Evolutionary conservation across 352 stramenopile genomes (phyloP), one percentile per base, ranked within the genome.

Genomic region (Phytophthora crassamura): DNA sequence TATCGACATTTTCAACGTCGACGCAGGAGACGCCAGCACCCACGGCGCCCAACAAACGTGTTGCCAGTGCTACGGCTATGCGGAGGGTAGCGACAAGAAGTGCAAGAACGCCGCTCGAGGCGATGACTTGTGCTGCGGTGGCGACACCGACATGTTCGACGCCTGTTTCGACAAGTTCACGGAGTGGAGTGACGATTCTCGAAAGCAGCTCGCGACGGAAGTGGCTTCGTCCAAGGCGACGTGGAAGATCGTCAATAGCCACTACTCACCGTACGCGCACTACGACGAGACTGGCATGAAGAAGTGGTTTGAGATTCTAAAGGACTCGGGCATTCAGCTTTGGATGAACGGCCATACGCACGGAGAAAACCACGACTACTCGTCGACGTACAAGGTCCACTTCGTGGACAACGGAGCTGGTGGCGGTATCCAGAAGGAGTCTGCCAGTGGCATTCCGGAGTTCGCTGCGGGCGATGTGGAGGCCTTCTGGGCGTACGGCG

Each of bases 161-260:
- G 69, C 78, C 18, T 95, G 86, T 51, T 72, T 88, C 39, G 72
- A 72, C 41, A 77, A 89, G 58, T 79, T 95, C 42, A 86, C 72
- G 4, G 64, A 64, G 34, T 95, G 83, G 84, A 80, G 71, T 46
- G 71, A 91, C 8, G 86, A 95, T 57, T 93, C 83, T n/a, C 74
- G 80, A 5, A 78, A 67, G 49, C 75, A 90, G 49, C 70, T 93
- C 6, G 69, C 70, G 0, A 61, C 68, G 16, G 71, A 90, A 22
- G 74, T 82, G 3, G 75, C 80, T 10, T 64, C 74, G 40, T 93
- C 85, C 5, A 93, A 54, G 14, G 86, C 86, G 2, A 89, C 84
- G 36, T 95, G 86, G 82, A 95, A 95, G 72, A 84, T 95, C 36
- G 82, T 95, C 45, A 95, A 95, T 67, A 87, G 75, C 36, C 87